phyloP scores from a whole-genome alignment of 2,329 filamentous ascomycete species.

The Teratosphaeria zuluensis region DNA sequence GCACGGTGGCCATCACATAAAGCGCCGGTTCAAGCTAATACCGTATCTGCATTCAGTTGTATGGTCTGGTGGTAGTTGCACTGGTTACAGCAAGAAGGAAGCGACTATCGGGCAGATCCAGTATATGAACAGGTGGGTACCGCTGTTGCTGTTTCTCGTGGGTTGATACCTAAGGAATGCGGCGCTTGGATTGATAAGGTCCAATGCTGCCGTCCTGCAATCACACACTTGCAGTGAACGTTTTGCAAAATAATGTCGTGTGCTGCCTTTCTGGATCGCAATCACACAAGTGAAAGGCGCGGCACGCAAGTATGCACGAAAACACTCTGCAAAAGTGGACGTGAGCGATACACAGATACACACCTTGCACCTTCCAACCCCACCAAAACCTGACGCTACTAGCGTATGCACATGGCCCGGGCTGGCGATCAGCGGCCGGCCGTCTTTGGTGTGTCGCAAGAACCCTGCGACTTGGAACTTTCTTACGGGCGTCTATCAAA shows the following conservation, averaged over 20 bases:
- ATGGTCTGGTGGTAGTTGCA: background rate
- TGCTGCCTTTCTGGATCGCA: background rate
- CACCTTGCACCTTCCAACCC: background rate
- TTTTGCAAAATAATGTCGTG: background rate
- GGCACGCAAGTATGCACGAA: background rate
- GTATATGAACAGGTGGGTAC: background rate
- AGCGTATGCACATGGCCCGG: background rate
- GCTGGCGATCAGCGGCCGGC: background rate
- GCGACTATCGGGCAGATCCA: background rate
- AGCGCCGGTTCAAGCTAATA: background rate
- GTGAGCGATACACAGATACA: background rate
- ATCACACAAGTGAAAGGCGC: background rate
- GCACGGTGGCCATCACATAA: conserved; percentile 32
- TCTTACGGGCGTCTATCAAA: background rate
- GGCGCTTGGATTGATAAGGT: background rate
- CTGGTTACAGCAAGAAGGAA: background rate
- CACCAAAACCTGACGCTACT: background rate
- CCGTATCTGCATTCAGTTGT: background rate
- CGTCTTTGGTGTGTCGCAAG: background rate
- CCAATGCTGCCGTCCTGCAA: background rate
- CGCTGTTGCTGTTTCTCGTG: background rate
- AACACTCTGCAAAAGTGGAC: background rate
- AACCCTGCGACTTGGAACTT: background rate
- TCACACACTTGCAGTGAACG: background rate
- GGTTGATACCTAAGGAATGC: background rate